Base-by-base conservation (phyloP, 805 yeast species). In the Tetrapisispora nanseiensis region DNA sequence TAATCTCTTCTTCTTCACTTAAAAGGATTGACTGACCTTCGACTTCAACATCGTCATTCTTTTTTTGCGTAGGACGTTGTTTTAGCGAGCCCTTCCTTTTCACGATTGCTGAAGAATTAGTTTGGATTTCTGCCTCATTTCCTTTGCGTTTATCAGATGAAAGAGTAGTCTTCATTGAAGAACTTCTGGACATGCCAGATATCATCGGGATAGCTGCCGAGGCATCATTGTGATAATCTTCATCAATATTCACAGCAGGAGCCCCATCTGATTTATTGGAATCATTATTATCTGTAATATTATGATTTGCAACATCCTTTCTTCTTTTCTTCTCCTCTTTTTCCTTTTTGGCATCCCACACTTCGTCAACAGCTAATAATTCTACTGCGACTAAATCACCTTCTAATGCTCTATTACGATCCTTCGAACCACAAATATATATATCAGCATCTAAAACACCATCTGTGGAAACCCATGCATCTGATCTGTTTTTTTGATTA, bases 391-490 rank as follows among this genome's bases (percentile, higher is more conserved):
- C 98, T 40, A 86, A 68, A 61, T 92, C 98, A 44, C 97, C 96
- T 64, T 92, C 98, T 42, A 92, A 69, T 2, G 98, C 97, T 61
- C 98, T 80, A 64, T 92, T 92, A 62, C 98, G 83, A 65, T 92
- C 98, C 62, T 92, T 92, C 10, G 97, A 89, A 10, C 98, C 98
- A 68, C 97, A 92, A 51, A 92, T 92, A 58, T 87, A 92, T 47
- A 92, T 86, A 63, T 92, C 98, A 0, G 98, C 95, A 63, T 92
- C 98, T 48, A 92, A 72, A 26, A 89, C 74, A 1, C 96, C 96
- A 61, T 89, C 97, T 1, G 97, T 90, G 6, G 95, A 79, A n/a
- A 92, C 97, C 65, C 94, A 92, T 0, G 98, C 98, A 65, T 92
- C 97, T 1, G 96, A 86, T 54, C 98, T 74, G 62, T 92, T 92